Base-by-base conservation (phyloP, 2,329 filamentous ascomycete species). In the Fusarium heterosporum region DNA sequence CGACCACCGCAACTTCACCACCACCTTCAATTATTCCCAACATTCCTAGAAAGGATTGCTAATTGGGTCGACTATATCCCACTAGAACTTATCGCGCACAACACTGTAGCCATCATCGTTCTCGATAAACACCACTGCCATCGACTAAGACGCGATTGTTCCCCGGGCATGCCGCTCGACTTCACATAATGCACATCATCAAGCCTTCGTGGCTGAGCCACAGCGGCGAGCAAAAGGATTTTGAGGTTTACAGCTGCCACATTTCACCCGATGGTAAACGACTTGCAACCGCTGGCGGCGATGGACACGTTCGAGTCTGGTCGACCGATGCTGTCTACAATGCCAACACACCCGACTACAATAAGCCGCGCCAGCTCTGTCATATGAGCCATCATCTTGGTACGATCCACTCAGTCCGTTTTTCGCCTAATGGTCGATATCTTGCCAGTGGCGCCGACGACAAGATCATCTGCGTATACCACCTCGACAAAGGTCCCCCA, bases 321-420 rank as follows among this genome's bases (percentile, higher is more conserved):
- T 97, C 95, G 22, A 97, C 93, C 59, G 95, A 98, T 72, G 91
- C 96, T 56, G 93, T 99, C 75, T 90, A 93, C 77, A 92, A 93
- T 72, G 90, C 93, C 64, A 85, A 89, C 67, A 88, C 95, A 69
- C 82, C 88, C 32, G 84, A 85, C 61, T 94, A 90, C 80, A 85
- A 84, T 54, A 91, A 89, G 74, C 95, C 96, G 46, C 93, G 92
- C 74, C 96, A 99, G 84, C 88, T 99, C 73, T 97, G 95, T 72
- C 95, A 96, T 74, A 96, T 99, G 88, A 98, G 93, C 87, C 94
- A 98, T 76, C 96, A 99, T 78, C 94, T 97, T 5, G 96, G 95
- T 71, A 98, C 95, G 17, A 97, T 98, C 66, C 95, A 97, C 79
- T 93, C 95, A 1, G 96, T 99, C 66, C 92, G 96, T 70, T 99